Base-by-base conservation (phyloP, 768 basidiomycete species). In the Panaeolus papilionaceus region DNA sequence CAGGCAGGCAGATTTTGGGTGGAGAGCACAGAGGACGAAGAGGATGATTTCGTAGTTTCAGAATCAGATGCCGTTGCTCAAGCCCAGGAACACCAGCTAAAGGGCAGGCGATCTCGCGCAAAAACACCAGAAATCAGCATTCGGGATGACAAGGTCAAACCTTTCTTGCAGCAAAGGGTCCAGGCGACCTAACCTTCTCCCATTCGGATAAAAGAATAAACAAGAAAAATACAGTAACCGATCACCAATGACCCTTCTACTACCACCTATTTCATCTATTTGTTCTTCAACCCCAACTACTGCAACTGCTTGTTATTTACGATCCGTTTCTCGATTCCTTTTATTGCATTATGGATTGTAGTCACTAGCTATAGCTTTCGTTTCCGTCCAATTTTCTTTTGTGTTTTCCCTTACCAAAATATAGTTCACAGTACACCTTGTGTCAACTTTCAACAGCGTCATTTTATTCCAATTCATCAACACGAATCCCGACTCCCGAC, bases 1-100 rank as follows among this genome's bases (percentile, higher is more conserved):
- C 94, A 95, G 79, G 92, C 93, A 0, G 92, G 91, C 54, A 86
- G 93, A 51, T 91, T 89, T 81, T 95, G 93, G 93, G 92, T 91
- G 3, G 94, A 95, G 75, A 86, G 86, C 38, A 83, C 89, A 16
- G 92, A 93, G 69, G 79, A 79, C 38, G 86, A 86, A 40, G 87
- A 87, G 26, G 85, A 85, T 14, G 77, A 80, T 23, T 75, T 74
- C 44, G 73, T 76, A 28, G 65, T 78, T 16, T 74, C 73, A 37
- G 77, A 77, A 26, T 69, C 75, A 8, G 75, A 74, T 23, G 69
- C 70, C 33, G 68, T 61, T 10, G 12, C 44, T 14, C 18, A 45
- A 26, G 44, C 69, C 0, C 64, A 23, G 65, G 62, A 42, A 33
- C 67, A 68, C 7, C 73, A 72, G 20, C 10, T 63, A 7, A 76